Evolutionary conservation across 2,329 filamentous ascomycete species (phyloP).

Genomic region (Thielaviopsis euricoi): DNA sequence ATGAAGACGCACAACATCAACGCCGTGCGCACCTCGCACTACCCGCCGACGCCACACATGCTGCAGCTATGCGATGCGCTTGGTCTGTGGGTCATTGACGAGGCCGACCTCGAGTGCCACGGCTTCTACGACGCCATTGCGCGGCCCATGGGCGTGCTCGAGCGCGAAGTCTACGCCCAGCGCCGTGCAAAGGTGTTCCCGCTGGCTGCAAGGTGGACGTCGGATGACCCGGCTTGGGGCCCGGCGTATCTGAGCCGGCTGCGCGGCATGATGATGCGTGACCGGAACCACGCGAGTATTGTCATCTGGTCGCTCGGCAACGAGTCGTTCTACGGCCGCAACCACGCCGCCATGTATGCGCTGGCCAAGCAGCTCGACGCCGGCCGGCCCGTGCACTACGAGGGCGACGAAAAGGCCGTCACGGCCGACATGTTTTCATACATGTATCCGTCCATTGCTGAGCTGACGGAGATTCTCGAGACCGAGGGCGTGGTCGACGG

Average conservation of each 20-base stretch:
- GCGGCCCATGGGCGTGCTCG: not conserved
- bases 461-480: conserved; percentile 24
- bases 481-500: too few species aligned
- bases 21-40: conserved; percentile 50
- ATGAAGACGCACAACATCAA: conserved; percentile 61
- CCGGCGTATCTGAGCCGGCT: conserved; percentile 52
- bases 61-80: conserved; percentile 47
- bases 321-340: conserved; percentile 52
- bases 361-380: conserved; percentile 40
- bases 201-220: conserved; percentile 32
- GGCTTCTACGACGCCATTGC: conserved; percentile 23
- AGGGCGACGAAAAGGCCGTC: conserved; percentile 40
- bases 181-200: conserved; percentile 2
- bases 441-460: conserved; percentile 44
- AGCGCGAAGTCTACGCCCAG: not conserved
- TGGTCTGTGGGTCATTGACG: conserved; percentile 46
- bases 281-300: conserved; percentile 43
- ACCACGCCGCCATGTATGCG: conserved; percentile 52
- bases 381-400: conserved; percentile 47
- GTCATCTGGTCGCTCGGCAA: conserved; percentile 60
- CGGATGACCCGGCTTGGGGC: conserved; percentile 43
- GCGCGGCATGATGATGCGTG: conserved; percentile 43
- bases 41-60: conserved; percentile 42
- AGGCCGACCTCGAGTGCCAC: conserved; percentile 38
- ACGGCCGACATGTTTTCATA: conserved; percentile 47